Evolutionary conservation across 495 filamentous ascomycete species (phyloP), one percentile per base, ranked within the genome.

Genomic region (Aspergillus diversus): DNA sequence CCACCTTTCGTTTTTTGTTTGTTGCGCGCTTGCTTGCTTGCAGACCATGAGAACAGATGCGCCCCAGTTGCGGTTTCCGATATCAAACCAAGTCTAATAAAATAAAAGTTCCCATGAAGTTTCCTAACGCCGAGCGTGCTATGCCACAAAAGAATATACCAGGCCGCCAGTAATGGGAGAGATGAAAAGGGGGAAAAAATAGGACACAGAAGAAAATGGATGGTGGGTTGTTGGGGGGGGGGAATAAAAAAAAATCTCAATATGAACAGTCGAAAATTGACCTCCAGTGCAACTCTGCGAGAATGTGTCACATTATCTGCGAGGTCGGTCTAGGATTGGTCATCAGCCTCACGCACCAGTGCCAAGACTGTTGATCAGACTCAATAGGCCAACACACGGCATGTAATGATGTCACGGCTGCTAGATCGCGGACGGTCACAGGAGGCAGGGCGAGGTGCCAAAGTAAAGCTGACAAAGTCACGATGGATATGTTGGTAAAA

Each of bases 51-150:
- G 52, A 66, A 69, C 63, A 69, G 62, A 66, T 69, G 61, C 64
- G 64, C 64, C 21, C 67, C 60, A 64, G 60, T 54, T 62, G 64
- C 60, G 60, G 63, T 60, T 64, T 61, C 57, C 57, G 46, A 57
- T 67, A 55, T 59, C 60, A 67, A 60, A 68, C 42, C 66, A 60
- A 62, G 67, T 69, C 67, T 69, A 69, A 60, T 53, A 66, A 51
- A 46, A 55, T 55, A 61, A 63, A 34, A 47, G 47, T 43, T 48
- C 49, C 55, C 60, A 56, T 59, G 52, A 56, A 52, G 42, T 31
- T 51, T 63, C 67, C 64, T 54, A 70, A 70, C 67, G 64, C 67
- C 69, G 66, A 66, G 69, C 62, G 69, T 66, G 69, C 69, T 71
- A 71, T 68, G 69, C 69, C 69, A 70, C 68, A 70, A 43, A 43